Evolutionary conservation across 352 stramenopile species (phyloP).

Genomic region (Globisporangium perplexum): DNA sequence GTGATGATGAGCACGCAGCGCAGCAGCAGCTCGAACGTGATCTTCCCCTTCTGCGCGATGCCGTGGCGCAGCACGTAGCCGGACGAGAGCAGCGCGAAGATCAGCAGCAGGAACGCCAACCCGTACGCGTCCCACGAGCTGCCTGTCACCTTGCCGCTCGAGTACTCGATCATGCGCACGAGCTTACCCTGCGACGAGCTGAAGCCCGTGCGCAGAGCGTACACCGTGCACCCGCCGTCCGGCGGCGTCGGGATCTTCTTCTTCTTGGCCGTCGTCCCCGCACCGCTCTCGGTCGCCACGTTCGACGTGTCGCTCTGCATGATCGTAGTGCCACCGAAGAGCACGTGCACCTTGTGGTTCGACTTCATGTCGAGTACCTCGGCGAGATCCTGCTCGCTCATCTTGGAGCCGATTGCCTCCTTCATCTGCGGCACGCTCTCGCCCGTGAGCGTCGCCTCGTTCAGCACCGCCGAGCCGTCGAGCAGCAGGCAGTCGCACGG

Average conservation of each 20-base stretch:
- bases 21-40: conserved; percentile 94
- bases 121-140: conserved; percentile 95
- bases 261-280: background rate
- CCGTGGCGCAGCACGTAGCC: conserved; percentile 91
- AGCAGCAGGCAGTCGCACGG: conserved; percentile 96
- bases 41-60: conserved; percentile 87
- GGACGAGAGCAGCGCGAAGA: conserved; percentile 95
- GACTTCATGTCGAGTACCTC: conserved; percentile 85
- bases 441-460: conserved; percentile 98
- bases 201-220: conserved; percentile 97
- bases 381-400: conserved; percentile 65
- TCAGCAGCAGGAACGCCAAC: conserved; percentile 94
- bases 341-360: conserved; percentile 84
- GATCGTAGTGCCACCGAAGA: conserved; percentile 92
- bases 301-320: conserved; percentile 75
- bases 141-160: conserved; percentile 94
- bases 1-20: conserved; percentile 99
- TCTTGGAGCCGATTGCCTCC: conserved; percentile 83
- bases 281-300: conserved; percentile 13
- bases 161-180: conserved; percentile 98
- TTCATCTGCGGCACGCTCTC: conserved; percentile 99
- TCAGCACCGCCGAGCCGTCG: conserved; percentile 93
- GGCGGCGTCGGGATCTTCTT: conserved; percentile 69
- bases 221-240: conserved; percentile 90
- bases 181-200: conserved; percentile 97